Evolutionary conservation across 768 basidiomycete species (phyloP), one percentile per base, ranked within the genome.

Genomic region (Rickenella mellea): DNA sequence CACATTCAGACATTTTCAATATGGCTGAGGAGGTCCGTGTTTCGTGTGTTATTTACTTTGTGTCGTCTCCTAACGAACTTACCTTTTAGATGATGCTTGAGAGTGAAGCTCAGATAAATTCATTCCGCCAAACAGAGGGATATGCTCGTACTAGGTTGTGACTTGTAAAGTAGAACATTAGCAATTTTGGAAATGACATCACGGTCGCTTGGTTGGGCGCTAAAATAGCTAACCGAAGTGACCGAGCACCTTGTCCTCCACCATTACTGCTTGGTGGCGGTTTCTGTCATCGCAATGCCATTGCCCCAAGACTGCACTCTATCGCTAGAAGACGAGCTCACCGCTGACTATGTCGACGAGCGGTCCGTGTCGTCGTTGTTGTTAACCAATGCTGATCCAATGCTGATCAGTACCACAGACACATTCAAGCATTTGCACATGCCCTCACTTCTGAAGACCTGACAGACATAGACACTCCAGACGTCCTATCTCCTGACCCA

Each of bases 21-120:
- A 94, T 93, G 87, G 88, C 93, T 5, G 80, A 89, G 57, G 88
- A 92, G 68, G 91, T 92, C 55, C 61, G 83, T 56, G 10, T 10
- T 11, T 15, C 15, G 32, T 42, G 15, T 32, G n/a, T 39, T 17
- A 7, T 22, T 37, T 31, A 43, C 24, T 26, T 46, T 15, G 15
- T 32, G 26, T 19, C 22, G 12, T 7, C 29, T 30, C 21, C 3
- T 19, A 27, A 7, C 19, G 41, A 17, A 31, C 8, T 36, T 40
- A 28, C 36, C 32, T 6, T 40, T 39, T 35, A 85, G 83, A 85
- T 85, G 83, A 80, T 85, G 80, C 54, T 73, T 1, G 80, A 81
- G 50, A 80, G 80, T 50, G 82, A 84, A 55, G 63, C 48, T 3
- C 72, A 80, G 37, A 81, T 84, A 50, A 71, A 74, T 40, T 64